Evolutionary conservation across 2,329 filamentous ascomycete species (phyloP).

Genomic region (Colletotrichum sp.): DNA sequence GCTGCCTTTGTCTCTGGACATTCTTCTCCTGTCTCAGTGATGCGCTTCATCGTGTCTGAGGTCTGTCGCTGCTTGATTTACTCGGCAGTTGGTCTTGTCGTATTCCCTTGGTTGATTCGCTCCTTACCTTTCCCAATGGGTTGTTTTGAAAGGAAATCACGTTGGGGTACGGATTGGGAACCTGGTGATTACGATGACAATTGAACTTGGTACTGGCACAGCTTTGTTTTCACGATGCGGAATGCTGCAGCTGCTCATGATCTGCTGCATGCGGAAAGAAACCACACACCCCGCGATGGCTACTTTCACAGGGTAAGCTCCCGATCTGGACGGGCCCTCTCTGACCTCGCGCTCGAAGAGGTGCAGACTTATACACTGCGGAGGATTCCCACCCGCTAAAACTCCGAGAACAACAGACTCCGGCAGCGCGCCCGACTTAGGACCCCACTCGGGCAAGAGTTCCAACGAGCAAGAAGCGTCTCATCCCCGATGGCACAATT

Average conservation of each 20-base stretch:
- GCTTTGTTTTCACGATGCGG: neutral
- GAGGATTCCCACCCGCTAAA: neutral
- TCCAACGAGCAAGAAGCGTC: neutral
- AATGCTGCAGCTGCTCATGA: neutral
- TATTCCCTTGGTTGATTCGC: neutral
- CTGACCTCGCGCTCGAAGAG: fast-evolving
- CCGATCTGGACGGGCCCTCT: fast-evolving
- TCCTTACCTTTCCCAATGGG: neutral
- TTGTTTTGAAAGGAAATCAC: neutral
- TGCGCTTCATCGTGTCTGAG: neutral
- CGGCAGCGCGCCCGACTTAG: neutral
- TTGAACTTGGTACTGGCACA: neutral
- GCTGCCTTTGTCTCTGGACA: neutral
- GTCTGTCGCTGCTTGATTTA: neutral
- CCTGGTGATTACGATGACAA: neutral
- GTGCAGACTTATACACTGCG: fast-evolving
- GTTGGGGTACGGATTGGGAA: fast-evolving
- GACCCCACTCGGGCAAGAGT: fast-evolving
- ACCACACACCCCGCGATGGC: neutral
- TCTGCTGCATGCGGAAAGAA: neutral
- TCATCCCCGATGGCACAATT: constrained; percentile 23
- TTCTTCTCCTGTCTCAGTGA: neutral
- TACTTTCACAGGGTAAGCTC: neutral
- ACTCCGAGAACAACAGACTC: neutral
- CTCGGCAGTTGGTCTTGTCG: neutral